Evolutionary conservation across 169 alveolate genomes (phyloP).

Genomic region (Theileria equi): DNA sequence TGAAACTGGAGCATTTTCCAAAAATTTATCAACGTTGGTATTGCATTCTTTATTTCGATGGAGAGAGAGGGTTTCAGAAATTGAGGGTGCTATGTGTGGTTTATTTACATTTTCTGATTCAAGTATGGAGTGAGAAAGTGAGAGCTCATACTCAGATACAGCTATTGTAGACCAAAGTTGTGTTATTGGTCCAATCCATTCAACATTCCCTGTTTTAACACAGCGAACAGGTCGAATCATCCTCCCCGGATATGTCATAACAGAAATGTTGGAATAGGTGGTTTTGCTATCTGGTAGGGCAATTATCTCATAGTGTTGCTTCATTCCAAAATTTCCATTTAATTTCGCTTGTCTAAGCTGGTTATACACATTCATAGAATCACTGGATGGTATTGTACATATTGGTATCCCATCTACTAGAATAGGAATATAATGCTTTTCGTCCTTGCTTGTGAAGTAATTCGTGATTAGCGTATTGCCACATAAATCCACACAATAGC

Average conservation of each 20-base stretch:
- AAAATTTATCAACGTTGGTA: not conserved
- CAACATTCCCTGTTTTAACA: constrained; percentile 84
- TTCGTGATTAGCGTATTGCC: constrained; percentile 11
- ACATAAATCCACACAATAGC: constrained; percentile 39
- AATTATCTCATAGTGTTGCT: constrained; percentile 43
- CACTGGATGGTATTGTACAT: constrained; percentile 26
- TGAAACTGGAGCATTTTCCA: constrained; percentile 78
- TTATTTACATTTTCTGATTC: not conserved
- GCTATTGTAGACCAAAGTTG: constrained; percentile 93
- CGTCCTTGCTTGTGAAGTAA: not conserved
- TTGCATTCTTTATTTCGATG: not conserved
- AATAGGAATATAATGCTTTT: constrained; percentile 20
- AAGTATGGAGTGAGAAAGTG: constrained; percentile 32
- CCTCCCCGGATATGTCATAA: constrained; percentile 94
- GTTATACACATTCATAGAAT: constrained; percentile 28
- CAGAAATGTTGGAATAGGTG: constrained; percentile 70
- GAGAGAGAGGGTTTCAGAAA: not conserved
- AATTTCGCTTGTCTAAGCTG: constrained; percentile 35
- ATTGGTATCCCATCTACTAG: constrained; percentile 65
- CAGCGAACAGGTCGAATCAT: constrained; percentile 95
- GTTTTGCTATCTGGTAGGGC: constrained; percentile 49
- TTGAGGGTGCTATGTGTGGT: not conserved
- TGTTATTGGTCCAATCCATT: constrained; percentile 95
- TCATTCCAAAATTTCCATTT: constrained; percentile 42
- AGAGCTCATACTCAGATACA: constrained; percentile 62